Evolutionary conservation across 1,139 yeast species (phyloP).

Genomic region (Yamadazyma atmosphaerica): DNA sequence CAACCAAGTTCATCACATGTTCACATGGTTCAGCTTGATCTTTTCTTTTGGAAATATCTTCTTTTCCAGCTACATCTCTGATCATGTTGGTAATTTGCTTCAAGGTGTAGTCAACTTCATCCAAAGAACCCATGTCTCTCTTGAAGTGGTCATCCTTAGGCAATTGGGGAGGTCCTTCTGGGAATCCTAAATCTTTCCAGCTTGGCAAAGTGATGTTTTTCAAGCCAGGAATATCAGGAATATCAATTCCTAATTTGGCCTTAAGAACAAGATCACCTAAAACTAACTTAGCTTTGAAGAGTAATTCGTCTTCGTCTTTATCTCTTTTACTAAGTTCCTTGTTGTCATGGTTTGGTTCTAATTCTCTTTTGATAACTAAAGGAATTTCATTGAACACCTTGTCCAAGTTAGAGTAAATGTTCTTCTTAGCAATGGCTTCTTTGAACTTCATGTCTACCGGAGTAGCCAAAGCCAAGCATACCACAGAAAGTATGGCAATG

Average conservation of each 20-base stretch:
- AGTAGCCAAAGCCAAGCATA: slow-evolving; percentile 2
- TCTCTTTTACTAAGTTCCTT: background rate
- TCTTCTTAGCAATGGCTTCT: slow-evolving; percentile 9
- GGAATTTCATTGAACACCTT: slow-evolving; percentile 8
- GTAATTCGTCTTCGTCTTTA: background rate
- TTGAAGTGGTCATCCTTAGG: background rate
- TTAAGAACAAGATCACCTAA: background rate
- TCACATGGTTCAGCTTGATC: background rate
- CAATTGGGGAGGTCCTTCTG: no score
- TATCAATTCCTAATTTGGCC: background rate
- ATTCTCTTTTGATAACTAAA: slow-evolving; percentile 4
- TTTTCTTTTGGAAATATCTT: background rate
- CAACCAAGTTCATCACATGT: background rate
- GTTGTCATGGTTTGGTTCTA: background rate
- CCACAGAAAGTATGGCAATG: slow-evolving; percentile 2
- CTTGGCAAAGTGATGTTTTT: background rate
- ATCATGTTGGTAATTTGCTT: background rate
- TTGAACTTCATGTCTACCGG: slow-evolving; percentile 8
- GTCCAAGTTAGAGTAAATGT: slow-evolving; percentile 7
- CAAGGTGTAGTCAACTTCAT: slow-evolving; percentile 2
- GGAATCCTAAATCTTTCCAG: background rate
- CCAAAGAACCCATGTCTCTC: background rate
- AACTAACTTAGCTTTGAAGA: background rate
- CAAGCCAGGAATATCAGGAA: background rate
- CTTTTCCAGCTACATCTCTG: background rate